A percentile compares a stretch with the other conserved stretches of the same genome.
Conservation (phyloP, 176 grass and related monocot species). For the Cenchrus americanus region DNA sequence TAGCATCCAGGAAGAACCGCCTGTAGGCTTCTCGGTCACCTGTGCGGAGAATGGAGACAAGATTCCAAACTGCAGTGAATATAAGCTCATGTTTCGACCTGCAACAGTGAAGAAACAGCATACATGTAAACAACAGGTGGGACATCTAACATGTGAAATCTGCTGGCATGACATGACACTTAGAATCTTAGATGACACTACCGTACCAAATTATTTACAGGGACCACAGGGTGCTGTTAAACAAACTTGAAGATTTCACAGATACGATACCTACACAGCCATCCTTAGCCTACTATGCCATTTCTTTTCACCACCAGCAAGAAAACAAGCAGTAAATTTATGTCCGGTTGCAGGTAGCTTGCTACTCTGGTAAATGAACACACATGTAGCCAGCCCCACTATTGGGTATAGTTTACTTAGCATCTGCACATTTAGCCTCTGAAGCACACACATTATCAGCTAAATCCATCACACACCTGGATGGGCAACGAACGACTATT, state of each 20-base stretch:
- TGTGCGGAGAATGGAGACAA: constrained; percentile 85
- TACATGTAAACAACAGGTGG: constrained; percentile 17
- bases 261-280: too few species aligned
- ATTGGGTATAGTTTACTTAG: neutral
- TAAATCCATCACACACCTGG: neutral
- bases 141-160: neutral
- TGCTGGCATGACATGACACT: too few species aligned
- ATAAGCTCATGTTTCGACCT: constrained; percentile 68
- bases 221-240: neutral
- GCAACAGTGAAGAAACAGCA: constrained; percentile 16
- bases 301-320: neutral
- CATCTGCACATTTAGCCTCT: neutral
- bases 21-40: constrained; percentile 81
- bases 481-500: neutral
- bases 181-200: neutral
- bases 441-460: neutral
- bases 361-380: neutral
- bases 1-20: constrained; percentile 85
- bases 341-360: constrained; percentile 3
- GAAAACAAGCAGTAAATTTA: neutral
- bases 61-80: constrained; percentile 74
- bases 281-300: neutral
- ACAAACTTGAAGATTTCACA: neutral
- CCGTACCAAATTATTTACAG: neutral
- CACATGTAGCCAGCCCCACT: neutral